These are phyloP conservation scores for Oryza glaberrima DNA, from an alignment of 176 grass and related monocot species.

Conservation along the genomic window DNA sequence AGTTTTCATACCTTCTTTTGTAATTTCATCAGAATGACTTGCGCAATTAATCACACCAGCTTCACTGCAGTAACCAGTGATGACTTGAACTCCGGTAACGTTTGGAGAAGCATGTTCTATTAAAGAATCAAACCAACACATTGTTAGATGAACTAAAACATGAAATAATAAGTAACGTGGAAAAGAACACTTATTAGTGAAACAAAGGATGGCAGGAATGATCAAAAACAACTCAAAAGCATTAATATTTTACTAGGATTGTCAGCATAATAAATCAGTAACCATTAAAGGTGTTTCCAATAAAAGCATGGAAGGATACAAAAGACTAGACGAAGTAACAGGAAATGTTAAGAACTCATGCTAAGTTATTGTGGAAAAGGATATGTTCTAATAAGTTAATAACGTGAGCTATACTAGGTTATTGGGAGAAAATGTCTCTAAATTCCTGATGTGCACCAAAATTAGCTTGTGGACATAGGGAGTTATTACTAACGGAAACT, in stretches of 20 bases:
- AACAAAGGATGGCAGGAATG: not conserved
- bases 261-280: not conserved
- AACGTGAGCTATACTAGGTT: not conserved
- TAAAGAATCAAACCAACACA: slow-evolving; percentile 14
- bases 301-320: not conserved
- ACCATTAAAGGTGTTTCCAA: not conserved
- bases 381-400: not conserved
- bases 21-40: slow-evolving; percentile 23
- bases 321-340: not conserved
- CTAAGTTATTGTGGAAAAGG: not conserved
- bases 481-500: not conserved
- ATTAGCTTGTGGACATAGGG: not conserved
- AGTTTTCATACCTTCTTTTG: slow-evolving; percentile 21
- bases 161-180: not conserved
- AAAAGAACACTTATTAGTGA: not conserved
- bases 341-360: not conserved
- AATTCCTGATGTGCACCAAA: not conserved
- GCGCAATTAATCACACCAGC: slow-evolving; percentile 15
- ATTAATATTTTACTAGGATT: slow-evolving; percentile 17
- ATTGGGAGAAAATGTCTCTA: not conserved
- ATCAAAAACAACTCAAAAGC: slow-evolving; percentile 22
- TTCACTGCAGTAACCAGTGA: not conserved
- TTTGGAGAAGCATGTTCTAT: slow-evolving; percentile 34
- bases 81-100: slow-evolving; percentile 19
- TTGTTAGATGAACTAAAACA: not conserved